phyloP scores from a whole-genome alignment of 257 asterid species.

The Solanum raphanifolium region DNA sequence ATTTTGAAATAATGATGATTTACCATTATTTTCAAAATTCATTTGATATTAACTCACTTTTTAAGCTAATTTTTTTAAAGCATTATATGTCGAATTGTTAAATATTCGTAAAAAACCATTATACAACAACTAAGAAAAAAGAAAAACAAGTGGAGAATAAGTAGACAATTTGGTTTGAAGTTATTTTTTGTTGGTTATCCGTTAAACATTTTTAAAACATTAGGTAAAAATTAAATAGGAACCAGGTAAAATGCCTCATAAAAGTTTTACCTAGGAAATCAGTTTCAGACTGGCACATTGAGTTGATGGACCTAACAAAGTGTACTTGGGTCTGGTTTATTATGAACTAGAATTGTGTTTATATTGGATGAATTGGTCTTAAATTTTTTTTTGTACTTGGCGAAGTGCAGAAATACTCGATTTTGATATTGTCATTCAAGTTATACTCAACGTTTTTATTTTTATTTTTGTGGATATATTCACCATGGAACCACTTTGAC shows the following conservation, averaged over 20 bases:
- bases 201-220: no score
- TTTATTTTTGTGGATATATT: background rate
- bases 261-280: background rate
- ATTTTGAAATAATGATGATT: background rate
- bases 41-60: background rate
- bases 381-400: background rate
- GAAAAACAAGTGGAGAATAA: background rate
- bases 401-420: background rate
- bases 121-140: background rate
- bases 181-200: background rate
- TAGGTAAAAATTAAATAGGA: no score
- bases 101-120: background rate
- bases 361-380: background rate
- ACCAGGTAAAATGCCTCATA: background rate
- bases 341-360: background rate
- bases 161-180: background rate
- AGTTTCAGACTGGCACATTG: background rate
- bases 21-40: background rate
- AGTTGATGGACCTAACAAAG: no score
- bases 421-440: background rate
- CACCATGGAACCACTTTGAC: background rate
- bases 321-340: no score
- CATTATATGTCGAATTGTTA: background rate
- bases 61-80: background rate
- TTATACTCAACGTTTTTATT: no score